Conservation (phyloP, 1,284 basidiomycete species). For the Fomitopsis pinicola region DNA sequence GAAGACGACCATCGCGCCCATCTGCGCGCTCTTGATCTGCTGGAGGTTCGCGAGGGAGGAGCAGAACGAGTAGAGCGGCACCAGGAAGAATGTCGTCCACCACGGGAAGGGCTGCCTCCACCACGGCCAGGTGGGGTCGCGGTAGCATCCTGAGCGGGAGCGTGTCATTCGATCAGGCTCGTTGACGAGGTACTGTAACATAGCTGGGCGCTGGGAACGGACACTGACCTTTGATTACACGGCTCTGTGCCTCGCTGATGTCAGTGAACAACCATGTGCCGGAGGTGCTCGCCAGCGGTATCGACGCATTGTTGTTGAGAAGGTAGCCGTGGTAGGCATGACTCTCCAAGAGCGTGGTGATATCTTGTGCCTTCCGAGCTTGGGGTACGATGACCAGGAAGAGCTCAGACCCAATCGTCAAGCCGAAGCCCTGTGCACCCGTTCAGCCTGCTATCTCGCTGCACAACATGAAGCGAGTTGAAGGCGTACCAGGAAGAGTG, state of each 20-base stretch:
- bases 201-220: not conserved
- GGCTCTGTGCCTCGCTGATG: constrained; percentile 21
- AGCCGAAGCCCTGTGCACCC: constrained; percentile 65
- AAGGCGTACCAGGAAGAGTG: constrained; percentile 65
- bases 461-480: constrained; percentile 4
- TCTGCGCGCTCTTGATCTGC: constrained; percentile 60
- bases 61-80: constrained; percentile 75
- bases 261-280: constrained; percentile 65
- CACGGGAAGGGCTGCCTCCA: constrained; percentile 71
- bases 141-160: constrained; percentile 55
- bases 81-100: constrained; percentile 74
- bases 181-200: not conserved
- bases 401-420: constrained; percentile 83
- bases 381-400: constrained; percentile 72
- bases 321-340: constrained; percentile 60
- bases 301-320: constrained; percentile 48
- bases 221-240: constrained; percentile 47
- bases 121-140: constrained; percentile 73
- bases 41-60: constrained; percentile 81
- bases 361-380: constrained; percentile 47
- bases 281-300: constrained; percentile 39
- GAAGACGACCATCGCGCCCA: constrained; percentile 76
- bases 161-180: not conserved
- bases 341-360: constrained; percentile 32
- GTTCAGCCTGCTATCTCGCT: constrained; percentile 3